Evolutionary conservation across 1,284 basidiomycete genomes (phyloP), one percentile per base, ranked within the genome.

Genomic region (Malassezia furfur): DNA sequence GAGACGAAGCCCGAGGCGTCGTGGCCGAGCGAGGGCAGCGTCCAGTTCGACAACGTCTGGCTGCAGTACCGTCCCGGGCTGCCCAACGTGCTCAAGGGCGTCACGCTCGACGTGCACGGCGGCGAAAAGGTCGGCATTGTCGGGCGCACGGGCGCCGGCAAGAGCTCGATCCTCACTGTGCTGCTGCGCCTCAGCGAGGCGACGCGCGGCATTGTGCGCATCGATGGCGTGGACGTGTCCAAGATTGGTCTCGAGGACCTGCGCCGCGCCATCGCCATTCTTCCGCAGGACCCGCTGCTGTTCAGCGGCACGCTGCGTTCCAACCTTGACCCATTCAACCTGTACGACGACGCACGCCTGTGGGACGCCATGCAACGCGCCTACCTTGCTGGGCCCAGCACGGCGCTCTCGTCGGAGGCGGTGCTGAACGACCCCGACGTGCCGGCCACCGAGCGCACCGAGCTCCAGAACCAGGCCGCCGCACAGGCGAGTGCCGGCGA

Each of bases 101-200:
- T 81, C 43, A 70, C 67, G 5, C 61, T 79, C 39, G 45, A 69
- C 17, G 68, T 82, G 19, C 67, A 69, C 0, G 76, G 72, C 0
- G 76, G 77, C 11, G 78, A 81, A 66, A 81, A 81, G 74, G 77
- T 81, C 21, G 80, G 79, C 38, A 78, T 81, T 34, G 79, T 81
- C 14, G 79, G 80, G 12, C 64, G 67, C 19, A 75, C 77, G 1
- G 78, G 79, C 15, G 68, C 75, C 63, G 85, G 85, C 40, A 87
- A 87, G 76, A 84, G 82, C 50, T 87, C 86, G 1, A 75, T 90
- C 11, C 78, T 89, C 32, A 83, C 82, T 47, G 75, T 79, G 1
- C 78, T 91, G 17, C 84, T 90, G 75, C 83, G 86, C 25, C 82
- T 84, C 41, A 81, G 85, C 34, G 84, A 87, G 69, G 73, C 85